Base-by-base conservation (phyloP, 2,329 filamentous ascomycete genomes). In the Phialemonium atrogriseum region DNA sequence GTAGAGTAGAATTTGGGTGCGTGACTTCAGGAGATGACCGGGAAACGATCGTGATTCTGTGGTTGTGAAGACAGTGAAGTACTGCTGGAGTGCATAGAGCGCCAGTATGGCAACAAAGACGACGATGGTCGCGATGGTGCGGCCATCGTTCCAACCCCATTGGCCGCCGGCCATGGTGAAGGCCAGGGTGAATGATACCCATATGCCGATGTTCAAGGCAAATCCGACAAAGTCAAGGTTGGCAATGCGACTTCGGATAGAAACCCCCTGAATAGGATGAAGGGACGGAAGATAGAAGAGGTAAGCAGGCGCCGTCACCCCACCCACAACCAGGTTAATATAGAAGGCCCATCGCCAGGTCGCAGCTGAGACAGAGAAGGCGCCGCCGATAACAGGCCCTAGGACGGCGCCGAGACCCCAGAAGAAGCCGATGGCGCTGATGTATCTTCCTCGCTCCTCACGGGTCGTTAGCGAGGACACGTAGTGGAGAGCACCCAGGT, bases 281-380 rank as follows among this genome's bases (percentile, higher is more conserved):
- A 28, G 13, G 11, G 17, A 5, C 6, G 27, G 27, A n/a, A 28
- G 17, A 3, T 17, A 17, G 11, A 28, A 21, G 27, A 28, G 6
- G 17, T 13, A 19, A n/a, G 21, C 7, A 8, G 27, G 27, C 19
- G 27, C 16, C 17, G 17, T 28, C 10, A n/a, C n/a, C n/a, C n/a
- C n/a, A n/a, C n/a, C n/a, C n/a, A 72, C 51, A 24, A 52, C 41
- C 4, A 70, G 50, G 35, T 71, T 71, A 47, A 71, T 64, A 44
- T 73, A 73, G 38, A 68, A 68, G 0, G 52, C 55, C 51, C 47
- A 55, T 7, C 56, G 37, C 55, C 55, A 60, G 3, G 46, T 51
- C 0, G 48, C 58, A 4, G 30, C 24, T n/a, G 42, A 49, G 5
- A 48, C 47, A 4, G 52, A 36, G 22, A 60, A 58, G 10, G 45